Base-by-base conservation (phyloP, 345 rosid species). In the Citrus hindsii region DNA sequence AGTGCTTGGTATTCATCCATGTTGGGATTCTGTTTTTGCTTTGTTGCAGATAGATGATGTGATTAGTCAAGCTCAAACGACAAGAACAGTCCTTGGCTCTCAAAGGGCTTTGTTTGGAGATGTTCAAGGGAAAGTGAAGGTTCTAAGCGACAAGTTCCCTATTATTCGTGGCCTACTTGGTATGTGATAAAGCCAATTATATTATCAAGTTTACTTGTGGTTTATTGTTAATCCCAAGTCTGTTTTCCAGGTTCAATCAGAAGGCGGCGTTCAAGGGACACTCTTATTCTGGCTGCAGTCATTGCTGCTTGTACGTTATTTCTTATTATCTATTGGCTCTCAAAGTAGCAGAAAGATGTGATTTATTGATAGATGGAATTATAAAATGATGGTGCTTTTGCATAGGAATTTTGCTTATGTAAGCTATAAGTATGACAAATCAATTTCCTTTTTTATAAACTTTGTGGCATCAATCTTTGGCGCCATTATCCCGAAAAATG, bases 301-400 rank as follows among this genome's bases (percentile, higher is more conserved):
- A 94, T 94, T 21, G 98, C 97, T 55, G 98, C 90, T 77, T 94
- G 99, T 84, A 94, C 94, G 37, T 83, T 97, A 88, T 94, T 97
- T 85, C 91, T 92, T 80, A 88, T 94, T 62, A 86, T 97, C 87
- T 93, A 94, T 80, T 93, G 99, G 98, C 92, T 93, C 79, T 94
- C 98, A 9, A 94, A 97, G 80, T 96, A 84, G 85, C 78, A 46
- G 58, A 27, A 33, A 68, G 76, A 73, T 63, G 60, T 12, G 24
- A 76, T 73, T 56, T 67, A 64, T 30, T 37, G 55, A 77, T 40
- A 67, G 18, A 16, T 12, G 35, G 75, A 66, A 66, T 65, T 71
- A 61, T 27, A 77, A 77, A 68, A 78, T 73, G 72, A 51, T 38
- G 38, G 18, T 70, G 77, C 58, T 82, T 69, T 79, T 46, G 9